These are phyloP conservation scores for Coemansia sp. DNA, from an alignment of 192 early-diverging fungal genomes.

Conservation along the genomic window DNA sequence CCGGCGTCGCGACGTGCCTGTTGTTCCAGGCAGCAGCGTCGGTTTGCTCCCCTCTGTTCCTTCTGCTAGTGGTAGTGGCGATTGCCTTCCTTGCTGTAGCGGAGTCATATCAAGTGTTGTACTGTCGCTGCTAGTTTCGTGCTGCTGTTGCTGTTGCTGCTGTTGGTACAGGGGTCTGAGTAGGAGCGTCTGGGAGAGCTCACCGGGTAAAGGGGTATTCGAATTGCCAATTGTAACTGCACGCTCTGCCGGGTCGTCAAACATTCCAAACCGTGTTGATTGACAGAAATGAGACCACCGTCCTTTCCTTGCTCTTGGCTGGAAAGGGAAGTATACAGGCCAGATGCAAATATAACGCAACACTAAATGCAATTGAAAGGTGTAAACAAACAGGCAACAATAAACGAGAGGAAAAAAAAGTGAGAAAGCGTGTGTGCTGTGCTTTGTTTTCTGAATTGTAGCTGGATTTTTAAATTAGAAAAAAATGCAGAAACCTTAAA, in stretches of 20 bases:
- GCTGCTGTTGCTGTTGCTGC: slow-evolving; percentile 1
- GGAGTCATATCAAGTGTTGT: slow-evolving; percentile 13
- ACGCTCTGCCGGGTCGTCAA: slow-evolving; percentile 23
- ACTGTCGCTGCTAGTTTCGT: slow-evolving; percentile 11
- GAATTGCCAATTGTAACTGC: slow-evolving; percentile 8
- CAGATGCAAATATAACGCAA: no score
- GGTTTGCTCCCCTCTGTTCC: not conserved
- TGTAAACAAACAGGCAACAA: not conserved
- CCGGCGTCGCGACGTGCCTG: slow-evolving; percentile 60
- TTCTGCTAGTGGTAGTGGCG: not conserved
- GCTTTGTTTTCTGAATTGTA: no score
- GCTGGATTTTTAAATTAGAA: no score
- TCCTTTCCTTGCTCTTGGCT: not conserved
- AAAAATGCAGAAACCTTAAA: no score
- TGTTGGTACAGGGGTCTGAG: slow-evolving; percentile 1
- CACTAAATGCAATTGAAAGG: not conserved
- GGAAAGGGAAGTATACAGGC: not conserved
- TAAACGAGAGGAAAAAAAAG: slow-evolving; percentile 1
- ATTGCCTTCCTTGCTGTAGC: not conserved
- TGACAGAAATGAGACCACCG: not conserved
- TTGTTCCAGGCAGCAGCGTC: slow-evolving; percentile 21
- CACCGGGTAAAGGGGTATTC: slow-evolving; percentile 1
- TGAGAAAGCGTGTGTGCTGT: not conserved
- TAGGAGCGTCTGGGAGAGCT: slow-evolving; percentile 1
- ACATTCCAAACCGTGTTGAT: slow-evolving; percentile 16